Conservation (phyloP, 768 basidiomycete genomes). For the Podaxis sp. region DNA sequence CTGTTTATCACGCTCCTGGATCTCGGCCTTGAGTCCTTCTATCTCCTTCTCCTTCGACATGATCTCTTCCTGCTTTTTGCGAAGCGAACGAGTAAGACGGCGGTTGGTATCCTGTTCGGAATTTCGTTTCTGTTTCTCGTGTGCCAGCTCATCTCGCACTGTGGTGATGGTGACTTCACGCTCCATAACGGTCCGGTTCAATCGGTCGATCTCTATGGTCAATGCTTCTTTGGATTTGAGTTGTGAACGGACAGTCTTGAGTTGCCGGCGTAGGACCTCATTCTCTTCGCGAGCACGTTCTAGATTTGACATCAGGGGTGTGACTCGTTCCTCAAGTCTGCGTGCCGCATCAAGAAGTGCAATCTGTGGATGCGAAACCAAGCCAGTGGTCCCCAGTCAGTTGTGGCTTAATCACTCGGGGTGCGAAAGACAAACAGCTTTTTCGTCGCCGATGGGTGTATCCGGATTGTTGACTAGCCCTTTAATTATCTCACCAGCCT, state of each 20-base stretch:
- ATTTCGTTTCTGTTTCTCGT: conserved; percentile 9
- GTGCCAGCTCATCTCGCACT: not conserved
- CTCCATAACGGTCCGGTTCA: not conserved
- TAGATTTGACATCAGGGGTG: conserved; percentile 6
- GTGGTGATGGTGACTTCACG: not conserved
- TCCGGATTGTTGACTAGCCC: not conserved
- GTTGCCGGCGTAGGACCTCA: conserved; percentile 1
- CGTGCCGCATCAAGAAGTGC: conserved; percentile 3
- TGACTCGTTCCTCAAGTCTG: conserved; percentile 12
- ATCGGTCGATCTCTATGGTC: not conserved
- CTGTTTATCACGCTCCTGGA: conserved; percentile 12
- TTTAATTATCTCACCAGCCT: conserved; percentile 1
- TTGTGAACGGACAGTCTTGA: not conserved
- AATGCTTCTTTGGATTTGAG: conserved; percentile 10
- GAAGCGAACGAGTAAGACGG: conserved; percentile 13
- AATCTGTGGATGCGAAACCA: not conserved
- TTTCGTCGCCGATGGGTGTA: not conserved
- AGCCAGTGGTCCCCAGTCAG: not conserved
- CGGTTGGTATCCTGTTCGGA: conserved; percentile 9
- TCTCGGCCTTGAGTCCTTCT: not conserved
- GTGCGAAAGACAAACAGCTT: not conserved
- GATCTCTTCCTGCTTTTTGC: conserved; percentile 13
- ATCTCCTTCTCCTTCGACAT: conserved; percentile 5
- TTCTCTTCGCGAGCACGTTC: conserved; percentile 7
- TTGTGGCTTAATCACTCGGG: not conserved